Percentiles rank a stretch among this genome's conserved stretches.
phyloP scores from a whole-genome alignment of 495 filamentous ascomycete species.

The Elaphomyces granulatus region DNA sequence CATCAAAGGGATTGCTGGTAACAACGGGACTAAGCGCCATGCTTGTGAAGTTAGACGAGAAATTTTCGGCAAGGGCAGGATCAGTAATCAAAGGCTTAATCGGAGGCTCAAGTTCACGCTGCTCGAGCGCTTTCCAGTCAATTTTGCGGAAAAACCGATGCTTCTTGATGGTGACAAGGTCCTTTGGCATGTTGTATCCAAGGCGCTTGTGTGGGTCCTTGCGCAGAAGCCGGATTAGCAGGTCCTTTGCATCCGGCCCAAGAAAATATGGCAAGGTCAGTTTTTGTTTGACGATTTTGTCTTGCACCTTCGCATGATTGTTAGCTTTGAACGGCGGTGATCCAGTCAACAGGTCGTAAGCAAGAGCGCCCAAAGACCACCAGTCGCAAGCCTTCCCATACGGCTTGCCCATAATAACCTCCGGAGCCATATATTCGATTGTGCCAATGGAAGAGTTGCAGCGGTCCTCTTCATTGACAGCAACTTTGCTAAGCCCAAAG shows the following conservation, averaged over 20 bases:
- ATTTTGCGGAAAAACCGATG: constrained; percentile 96
- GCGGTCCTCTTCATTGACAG: constrained; percentile 59
- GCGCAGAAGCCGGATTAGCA: constrained; percentile 72
- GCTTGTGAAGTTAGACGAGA: constrained; percentile 73
- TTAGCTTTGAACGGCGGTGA: constrained; percentile 75
- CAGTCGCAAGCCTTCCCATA: constrained; percentile 94
- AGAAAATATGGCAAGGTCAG: constrained; percentile 77
- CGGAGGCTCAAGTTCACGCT: constrained; percentile 65
- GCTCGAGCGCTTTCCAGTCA: constrained; percentile 73
- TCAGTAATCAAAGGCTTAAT: constrained; percentile 89
- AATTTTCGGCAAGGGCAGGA: constrained; percentile 91
- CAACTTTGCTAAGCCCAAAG: constrained; percentile 91
- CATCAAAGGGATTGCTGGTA: constrained; percentile 18
- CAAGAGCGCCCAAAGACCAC: constrained; percentile 93
- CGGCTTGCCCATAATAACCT: constrained; percentile 64
- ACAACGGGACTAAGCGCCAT: constrained; percentile 63
- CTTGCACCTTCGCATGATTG: constrained; percentile 83
- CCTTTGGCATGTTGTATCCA: constrained; percentile 76
- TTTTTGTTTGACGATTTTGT: constrained; percentile 88
- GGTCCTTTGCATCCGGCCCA: constrained; percentile 77
- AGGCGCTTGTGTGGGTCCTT: constrained; percentile 85
- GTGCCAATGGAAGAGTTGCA: constrained; percentile 82
- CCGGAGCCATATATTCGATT: constrained; percentile 96
- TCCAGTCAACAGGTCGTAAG: constrained; percentile 83
- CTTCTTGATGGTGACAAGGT: constrained; percentile 71